Evolutionary conservation across 495 filamentous ascomycete genomes (phyloP), one percentile per base, ranked within the genome.

Genomic region (Penicillium herquei): DNA sequence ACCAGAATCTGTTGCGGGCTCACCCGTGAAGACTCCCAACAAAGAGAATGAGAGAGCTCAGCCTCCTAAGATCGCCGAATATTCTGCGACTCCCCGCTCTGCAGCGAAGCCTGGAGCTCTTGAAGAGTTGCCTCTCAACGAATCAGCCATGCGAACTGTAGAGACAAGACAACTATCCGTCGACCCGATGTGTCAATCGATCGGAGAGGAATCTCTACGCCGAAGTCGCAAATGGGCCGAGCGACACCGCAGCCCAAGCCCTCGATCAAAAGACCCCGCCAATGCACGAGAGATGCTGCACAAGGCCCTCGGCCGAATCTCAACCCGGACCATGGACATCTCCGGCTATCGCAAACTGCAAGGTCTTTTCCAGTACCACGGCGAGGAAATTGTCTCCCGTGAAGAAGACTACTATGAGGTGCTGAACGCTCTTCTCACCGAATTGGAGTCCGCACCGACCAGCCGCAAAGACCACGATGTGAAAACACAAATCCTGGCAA

Each of bases 321-420:
- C 81, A 34, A 80, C 82, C 9, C 79, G 82, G 56, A 83, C 81
- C 7, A 81, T 96, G 35, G 92, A 96, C 63, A 88, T 91, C 6
- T 88, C 91, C 58, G 91, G 89, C 49, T 96, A 96, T 73, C 86
- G 92, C 47, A 91, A 94, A 56, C 71, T 97, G 9, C 92, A 95
- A 67, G 81, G 84, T 26, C 80, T 96, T 54, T 86, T 93, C 58
- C 84, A 87, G 50, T 85, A 86, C 57, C 85, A 85, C 14, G 69
- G 63, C 43, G 57, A 75, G 33, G 74, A 81, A 41, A 79, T 87
- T 44, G 85, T 83, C 65, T 63, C 73, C 35, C 71, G 75, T 17
- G 74, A 78, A 44, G 68, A 72, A 50, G 78, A 81, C 59, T 95
- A 93, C 60, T 83, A 88, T 56, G 79, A 86, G n/a, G 78, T 96